A percentile compares a stretch with the other conserved stretches of the same genome.
Evolutionary conservation across 192 early-diverging fungal genomes (phyloP).

Genomic region (Backusella morwellensis): DNA sequence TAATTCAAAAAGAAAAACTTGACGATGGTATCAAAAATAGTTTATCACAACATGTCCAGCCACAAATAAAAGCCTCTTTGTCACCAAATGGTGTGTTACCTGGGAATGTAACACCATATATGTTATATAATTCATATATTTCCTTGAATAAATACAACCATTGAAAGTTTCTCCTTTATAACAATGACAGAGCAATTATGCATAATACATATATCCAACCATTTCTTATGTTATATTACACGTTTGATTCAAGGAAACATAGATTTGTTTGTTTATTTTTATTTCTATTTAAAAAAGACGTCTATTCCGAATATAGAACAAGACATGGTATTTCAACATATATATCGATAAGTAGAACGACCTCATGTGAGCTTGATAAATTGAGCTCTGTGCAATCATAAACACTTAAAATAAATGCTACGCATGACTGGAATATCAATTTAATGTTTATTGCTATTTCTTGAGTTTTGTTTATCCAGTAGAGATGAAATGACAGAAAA

Average conservation of each 20-base stretch:
- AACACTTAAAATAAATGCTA: background rate
- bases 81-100: background rate
- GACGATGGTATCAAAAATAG: background rate
- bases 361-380: background rate
- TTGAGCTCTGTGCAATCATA: background rate
- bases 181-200: background rate
- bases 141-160: background rate
- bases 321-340: background rate
- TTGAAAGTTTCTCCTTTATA: background rate
- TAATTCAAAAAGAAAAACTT: background rate
- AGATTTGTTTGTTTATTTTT: conserved; percentile 2
- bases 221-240: background rate
- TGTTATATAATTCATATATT: background rate
- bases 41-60: background rate
- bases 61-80: background rate
- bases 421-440: background rate
- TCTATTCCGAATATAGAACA: background rate
- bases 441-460: background rate
- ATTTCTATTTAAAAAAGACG: background rate
- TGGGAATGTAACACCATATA: background rate
- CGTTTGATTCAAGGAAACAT: background rate
- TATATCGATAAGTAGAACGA: background rate
- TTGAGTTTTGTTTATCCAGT: background rate
- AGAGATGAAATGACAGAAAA: background rate
- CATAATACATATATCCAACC: background rate